A percentile compares a stretch with the other conserved stretches of the same genome.
Conservation (phyloP, 2,329 filamentous ascomycete species). For the Mariannaea sp. region DNA sequence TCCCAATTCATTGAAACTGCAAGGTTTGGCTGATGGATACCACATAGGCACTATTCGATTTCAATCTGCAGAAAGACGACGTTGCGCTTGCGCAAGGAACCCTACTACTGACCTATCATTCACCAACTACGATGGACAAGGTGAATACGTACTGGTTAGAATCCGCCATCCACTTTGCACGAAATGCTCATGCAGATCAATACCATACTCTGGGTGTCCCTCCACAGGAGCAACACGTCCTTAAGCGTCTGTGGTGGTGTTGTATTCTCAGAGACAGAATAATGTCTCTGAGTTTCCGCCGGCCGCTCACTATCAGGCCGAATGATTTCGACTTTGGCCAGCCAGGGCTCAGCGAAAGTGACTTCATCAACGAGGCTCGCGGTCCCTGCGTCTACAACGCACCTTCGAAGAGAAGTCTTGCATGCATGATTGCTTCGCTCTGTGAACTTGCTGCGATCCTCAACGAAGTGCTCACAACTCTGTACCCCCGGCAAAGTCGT, state of each 20-base stretch:
- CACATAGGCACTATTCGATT: conserved; percentile 4
- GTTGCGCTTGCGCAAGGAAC: conserved; percentile 10
- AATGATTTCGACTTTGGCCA: conserved; percentile 46
- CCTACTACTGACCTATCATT: conserved; percentile 7
- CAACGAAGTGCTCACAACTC: conserved; percentile 4
- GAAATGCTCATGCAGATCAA: background rate
- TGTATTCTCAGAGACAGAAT: conserved; percentile 57
- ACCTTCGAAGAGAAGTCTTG: conserved; percentile 48
- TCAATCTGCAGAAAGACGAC: background rate
- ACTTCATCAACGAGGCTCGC: conserved; percentile 51
- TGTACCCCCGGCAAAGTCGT: background rate
- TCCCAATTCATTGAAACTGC: background rate
- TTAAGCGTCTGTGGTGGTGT: conserved; percentile 60
- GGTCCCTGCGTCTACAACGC: conserved; percentile 50
- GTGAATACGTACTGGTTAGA: conserved; percentile 14
- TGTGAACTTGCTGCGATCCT: conserved; percentile 14
- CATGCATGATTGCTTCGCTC: conserved; percentile 20
- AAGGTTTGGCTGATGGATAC: background rate
- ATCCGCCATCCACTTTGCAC: conserved; percentile 12
- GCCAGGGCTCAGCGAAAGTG: conserved; percentile 44
- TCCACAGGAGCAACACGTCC: conserved; percentile 22
- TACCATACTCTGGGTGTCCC: background rate
- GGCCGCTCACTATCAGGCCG: conserved; percentile 52
- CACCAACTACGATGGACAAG: background rate
- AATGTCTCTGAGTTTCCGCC: conserved; percentile 52